Conservation (phyloP, 805 yeast genomes). For the Kodamaea kaohsiungensis region DNA sequence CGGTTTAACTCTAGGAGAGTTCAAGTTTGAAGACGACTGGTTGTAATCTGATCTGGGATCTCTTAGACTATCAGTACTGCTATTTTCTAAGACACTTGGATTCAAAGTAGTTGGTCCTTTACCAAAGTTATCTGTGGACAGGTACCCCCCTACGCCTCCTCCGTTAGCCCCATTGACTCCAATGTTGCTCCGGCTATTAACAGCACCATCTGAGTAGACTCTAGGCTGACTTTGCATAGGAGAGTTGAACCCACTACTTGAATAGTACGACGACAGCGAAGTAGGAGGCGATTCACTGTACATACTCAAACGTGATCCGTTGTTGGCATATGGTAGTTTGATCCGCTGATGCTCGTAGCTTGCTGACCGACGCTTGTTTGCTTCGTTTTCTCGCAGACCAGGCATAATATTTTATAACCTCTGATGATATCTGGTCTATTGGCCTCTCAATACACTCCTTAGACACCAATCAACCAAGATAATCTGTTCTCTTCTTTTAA, state of each 20-base stretch:
- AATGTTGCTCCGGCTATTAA: constrained; percentile 10
- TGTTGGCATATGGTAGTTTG: constrained; percentile 12
- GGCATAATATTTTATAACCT: neutral
- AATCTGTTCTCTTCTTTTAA: neutral
- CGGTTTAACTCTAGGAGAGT: neutral
- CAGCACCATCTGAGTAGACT: constrained; percentile 23
- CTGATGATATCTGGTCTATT: neutral
- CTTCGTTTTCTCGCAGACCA: constrained; percentile 1
- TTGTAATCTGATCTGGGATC: neutral
- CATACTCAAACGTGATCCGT: constrained; percentile 14
- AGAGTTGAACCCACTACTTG: neutral
- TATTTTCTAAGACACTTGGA: neutral
- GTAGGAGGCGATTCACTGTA: constrained; percentile 9
- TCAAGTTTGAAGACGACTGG: neutral
- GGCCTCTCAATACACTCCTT: neutral
- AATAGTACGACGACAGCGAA: constrained; percentile 1
- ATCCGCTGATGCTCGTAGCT: constrained; percentile 25
- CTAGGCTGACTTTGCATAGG: constrained; percentile 6
- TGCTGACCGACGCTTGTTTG: constrained; percentile 16
- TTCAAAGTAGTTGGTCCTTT: neutral
- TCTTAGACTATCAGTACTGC: neutral
- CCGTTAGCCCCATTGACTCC: constrained; percentile 5
- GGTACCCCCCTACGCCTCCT: neutral
- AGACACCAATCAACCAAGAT: neutral
- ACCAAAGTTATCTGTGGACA: constrained; percentile 3